Conservation (phyloP, 1,284 basidiomycete genomes). For the Tetrapyrgos nigripes region DNA sequence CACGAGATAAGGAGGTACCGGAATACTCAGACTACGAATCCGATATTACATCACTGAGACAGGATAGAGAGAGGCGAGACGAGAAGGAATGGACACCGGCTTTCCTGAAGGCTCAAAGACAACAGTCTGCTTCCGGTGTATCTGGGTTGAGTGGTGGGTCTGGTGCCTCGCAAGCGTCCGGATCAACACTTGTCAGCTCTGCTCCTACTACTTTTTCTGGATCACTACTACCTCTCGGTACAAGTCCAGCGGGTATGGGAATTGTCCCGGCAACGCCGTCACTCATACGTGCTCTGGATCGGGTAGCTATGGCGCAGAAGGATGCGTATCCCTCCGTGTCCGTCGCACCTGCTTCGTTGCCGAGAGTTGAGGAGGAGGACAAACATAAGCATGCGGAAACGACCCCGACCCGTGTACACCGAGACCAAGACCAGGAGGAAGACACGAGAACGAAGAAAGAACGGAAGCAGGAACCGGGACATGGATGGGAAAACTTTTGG, state of each 20-base stretch:
- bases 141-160: conserved; percentile 9
- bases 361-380: background rate
- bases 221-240: conserved; percentile 17
- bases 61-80: conserved; percentile 2
- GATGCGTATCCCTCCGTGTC: conserved; percentile 45
- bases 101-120: conserved; percentile 1
- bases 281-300: conserved; percentile 62
- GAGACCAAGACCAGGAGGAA: conserved; percentile 8
- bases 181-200: no score
- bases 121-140: conserved; percentile 8
- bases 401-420: background rate
- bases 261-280: conserved; percentile 68
- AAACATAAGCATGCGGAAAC: no score
- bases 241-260: conserved; percentile 31
- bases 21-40: conserved; percentile 48
- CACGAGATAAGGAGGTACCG: conserved; percentile 26
- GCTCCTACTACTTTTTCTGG: conserved; percentile 15
- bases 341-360: background rate
- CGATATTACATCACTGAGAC: conserved; percentile 23
- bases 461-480: conserved; percentile 20
- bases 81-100: conserved; percentile 4
- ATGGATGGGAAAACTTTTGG: conserved; percentile 58
- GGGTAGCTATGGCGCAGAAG: conserved; percentile 59
- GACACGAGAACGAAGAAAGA: conserved; percentile 24
- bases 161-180: no score